Percentiles rank a stretch among this genome's conserved stretches.
Conservation (phyloP, 2,329 filamentous ascomycete genomes). For the Coniochaeta sp. region DNA sequence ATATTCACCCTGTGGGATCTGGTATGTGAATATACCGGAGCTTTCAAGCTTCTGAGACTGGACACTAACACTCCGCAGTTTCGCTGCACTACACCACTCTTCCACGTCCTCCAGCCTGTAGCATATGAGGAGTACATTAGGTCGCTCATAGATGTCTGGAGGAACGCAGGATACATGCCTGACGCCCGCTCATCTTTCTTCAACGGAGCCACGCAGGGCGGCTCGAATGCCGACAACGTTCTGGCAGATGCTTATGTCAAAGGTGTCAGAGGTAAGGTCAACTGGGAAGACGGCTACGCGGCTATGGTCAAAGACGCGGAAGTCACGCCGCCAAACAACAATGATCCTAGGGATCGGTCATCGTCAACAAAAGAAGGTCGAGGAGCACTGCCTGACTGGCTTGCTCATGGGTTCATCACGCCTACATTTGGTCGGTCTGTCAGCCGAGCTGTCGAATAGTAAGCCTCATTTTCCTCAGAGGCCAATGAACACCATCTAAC, state of each 20-base stretch:
- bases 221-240: constrained; percentile 64
- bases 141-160: constrained; percentile 61
- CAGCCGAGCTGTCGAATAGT: constrained; percentile 58
- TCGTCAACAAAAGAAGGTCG: constrained; percentile 61
- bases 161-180: constrained; percentile 55
- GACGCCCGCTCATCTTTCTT: constrained; percentile 61
- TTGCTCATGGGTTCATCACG: constrained; percentile 57
- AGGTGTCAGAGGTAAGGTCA: constrained; percentile 51
- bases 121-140: constrained; percentile 59
- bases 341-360: constrained; percentile 47
- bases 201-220: constrained; percentile 63
- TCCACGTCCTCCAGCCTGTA: constrained; percentile 56
- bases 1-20: constrained; percentile 62
- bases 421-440: constrained; percentile 53
- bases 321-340: constrained; percentile 49
- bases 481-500: neutral
- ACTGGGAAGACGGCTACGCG: constrained; percentile 56
- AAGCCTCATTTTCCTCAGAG: too few relatives aligned
- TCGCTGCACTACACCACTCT: constrained; percentile 55
- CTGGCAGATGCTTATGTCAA: constrained; percentile 67
- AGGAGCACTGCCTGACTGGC: constrained; percentile 63
- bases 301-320: constrained; percentile 64
- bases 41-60: neutral
- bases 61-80: constrained; percentile 30
- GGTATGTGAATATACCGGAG: constrained; percentile 13